Conservation (phyloP, 1,139 yeast species). For the Candida frijolesensis region DNA sequence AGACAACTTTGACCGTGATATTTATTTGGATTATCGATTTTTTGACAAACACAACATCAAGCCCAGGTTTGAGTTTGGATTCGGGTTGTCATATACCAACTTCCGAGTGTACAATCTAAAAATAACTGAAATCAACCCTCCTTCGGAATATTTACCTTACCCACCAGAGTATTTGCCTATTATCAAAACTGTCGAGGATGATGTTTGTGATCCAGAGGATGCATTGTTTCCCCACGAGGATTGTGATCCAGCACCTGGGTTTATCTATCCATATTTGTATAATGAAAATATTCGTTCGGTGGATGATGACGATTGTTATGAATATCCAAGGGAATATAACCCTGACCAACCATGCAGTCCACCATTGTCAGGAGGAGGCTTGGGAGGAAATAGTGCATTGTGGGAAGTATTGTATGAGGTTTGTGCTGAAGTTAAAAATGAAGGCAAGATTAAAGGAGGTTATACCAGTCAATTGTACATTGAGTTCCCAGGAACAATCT, state of each 20-base stretch:
- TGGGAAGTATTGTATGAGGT: constrained; percentile 53
- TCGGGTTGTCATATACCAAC: constrained; percentile 58
- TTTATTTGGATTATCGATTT: constrained; percentile 56
- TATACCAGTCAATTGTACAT: constrained; percentile 60
- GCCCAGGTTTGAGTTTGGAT: constrained; percentile 65
- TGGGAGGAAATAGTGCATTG: constrained; percentile 52
- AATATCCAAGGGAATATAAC: constrained; percentile 55
- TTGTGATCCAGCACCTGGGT: constrained; percentile 54
- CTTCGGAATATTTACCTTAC: constrained; percentile 50
- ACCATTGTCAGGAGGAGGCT: constrained; percentile 57
- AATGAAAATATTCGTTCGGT: constrained; percentile 45
- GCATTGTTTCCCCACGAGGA: constrained; percentile 60
- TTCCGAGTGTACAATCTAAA: constrained; percentile 44
- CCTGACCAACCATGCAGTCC: constrained; percentile 42
- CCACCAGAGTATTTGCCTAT: constrained; percentile 52
- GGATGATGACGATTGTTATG: constrained; percentile 43
- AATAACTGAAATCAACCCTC: constrained; percentile 44
- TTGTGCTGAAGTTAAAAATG: constrained; percentile 49
- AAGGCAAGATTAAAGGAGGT: constrained; percentile 53
- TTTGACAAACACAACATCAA: constrained; percentile 58
- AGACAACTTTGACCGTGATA: constrained; percentile 52
- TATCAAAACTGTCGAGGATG: constrained; percentile 43
- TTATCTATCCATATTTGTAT: constrained; percentile 52
- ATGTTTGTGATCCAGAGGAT: constrained; percentile 57
- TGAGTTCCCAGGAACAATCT: constrained; percentile 50